phyloP scores from a whole-genome alignment of 306 rosid species.

The Prunus salicina region DNA sequence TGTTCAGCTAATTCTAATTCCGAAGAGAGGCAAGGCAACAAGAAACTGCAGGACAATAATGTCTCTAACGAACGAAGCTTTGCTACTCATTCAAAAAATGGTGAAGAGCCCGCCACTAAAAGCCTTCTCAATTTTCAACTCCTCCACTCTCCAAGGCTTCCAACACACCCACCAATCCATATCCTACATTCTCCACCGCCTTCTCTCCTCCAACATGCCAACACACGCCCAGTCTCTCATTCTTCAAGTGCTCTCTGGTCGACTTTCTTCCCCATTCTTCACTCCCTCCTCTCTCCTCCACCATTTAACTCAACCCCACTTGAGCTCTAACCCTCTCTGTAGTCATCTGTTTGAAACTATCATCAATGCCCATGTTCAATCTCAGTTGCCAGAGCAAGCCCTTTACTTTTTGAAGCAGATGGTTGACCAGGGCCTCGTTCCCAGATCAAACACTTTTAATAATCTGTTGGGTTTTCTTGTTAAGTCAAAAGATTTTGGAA shows the following conservation, averaged over 20 bases:
- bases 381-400: slow-evolving; percentile 49
- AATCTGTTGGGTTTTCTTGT: slow-evolving; percentile 48
- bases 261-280: slow-evolving; percentile 31
- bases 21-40: too few relatives aligned
- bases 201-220: slow-evolving; percentile 40
- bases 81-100: slow-evolving; percentile 59
- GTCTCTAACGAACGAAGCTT: slow-evolving; percentile 33
- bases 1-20: too few relatives aligned
- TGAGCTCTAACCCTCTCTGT: slow-evolving; percentile 9
- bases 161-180: slow-evolving; percentile 48
- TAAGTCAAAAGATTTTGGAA: slow-evolving; percentile 34
- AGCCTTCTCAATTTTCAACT: slow-evolving; percentile 50
- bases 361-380: slow-evolving; percentile 49
- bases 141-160: slow-evolving; percentile 35
- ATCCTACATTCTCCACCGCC: slow-evolving; percentile 42
- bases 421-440: slow-evolving; percentile 41
- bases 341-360: slow-evolving; percentile 43
- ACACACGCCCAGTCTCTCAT: slow-evolving; percentile 50
- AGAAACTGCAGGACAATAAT: slow-evolving; percentile 1
- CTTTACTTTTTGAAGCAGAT: slow-evolving; percentile 46
- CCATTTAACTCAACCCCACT: slow-evolving; percentile 37
- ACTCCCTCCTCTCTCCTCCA: slow-evolving; percentile 45
- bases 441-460: slow-evolving; percentile 52
- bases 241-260: slow-evolving; percentile 49
- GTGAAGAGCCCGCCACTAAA: slow-evolving; percentile 52